These are phyloP conservation scores for Pascua sp. DNA, from an alignment of 1,284 basidiomycete species.

Conservation along the genomic window DNA sequence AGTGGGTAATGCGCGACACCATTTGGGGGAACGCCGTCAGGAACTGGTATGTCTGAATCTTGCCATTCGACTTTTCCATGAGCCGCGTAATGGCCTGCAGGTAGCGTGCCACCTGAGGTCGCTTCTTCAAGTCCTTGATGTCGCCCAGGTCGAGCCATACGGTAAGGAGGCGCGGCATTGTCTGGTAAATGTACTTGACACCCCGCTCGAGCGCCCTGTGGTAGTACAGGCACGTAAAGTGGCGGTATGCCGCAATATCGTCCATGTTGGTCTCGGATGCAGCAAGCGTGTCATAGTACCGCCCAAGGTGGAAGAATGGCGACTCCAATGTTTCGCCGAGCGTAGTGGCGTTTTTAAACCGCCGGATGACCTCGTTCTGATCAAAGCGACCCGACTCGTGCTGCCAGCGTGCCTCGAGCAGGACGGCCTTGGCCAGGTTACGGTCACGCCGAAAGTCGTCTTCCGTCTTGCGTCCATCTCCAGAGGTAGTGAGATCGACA, in stretches of 20 bases:
- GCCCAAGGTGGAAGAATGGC: slow-evolving; percentile 77
- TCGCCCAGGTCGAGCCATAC: slow-evolving; percentile 96
- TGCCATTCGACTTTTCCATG: slow-evolving; percentile 60
- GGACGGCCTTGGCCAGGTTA: slow-evolving; percentile 68
- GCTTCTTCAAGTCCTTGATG: slow-evolving; percentile 35
- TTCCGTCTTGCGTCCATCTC: slow-evolving; percentile 50
- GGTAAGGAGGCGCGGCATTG: slow-evolving; percentile 87
- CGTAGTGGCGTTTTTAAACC: slow-evolving; percentile 60
- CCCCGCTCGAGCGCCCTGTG: slow-evolving; percentile 72
- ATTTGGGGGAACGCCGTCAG: slow-evolving; percentile 95
- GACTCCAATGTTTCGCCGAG: slow-evolving; percentile 71
- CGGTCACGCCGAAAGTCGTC: slow-evolving; percentile 43
- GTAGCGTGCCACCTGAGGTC: slow-evolving; percentile 7
- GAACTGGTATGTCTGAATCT: slow-evolving; percentile 76
- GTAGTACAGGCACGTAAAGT: slow-evolving; percentile 61
- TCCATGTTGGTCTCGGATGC: slow-evolving; percentile 16
- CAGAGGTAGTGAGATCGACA: slow-evolving; percentile 56
- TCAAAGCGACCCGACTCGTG: slow-evolving; percentile 81
- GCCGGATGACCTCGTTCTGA: slow-evolving; percentile 60
- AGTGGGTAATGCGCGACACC: slow-evolving; percentile 86
- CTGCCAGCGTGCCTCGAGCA: slow-evolving; percentile 91
- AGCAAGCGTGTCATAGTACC: slow-evolving; percentile 67
- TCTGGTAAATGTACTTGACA: slow-evolving; percentile 96
- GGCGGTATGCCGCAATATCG: slow-evolving; percentile 15
- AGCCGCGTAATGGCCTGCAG: slow-evolving; percentile 54